Conservation (phyloP, 2,329 filamentous ascomycete species). For the Fusarium chaquense region DNA sequence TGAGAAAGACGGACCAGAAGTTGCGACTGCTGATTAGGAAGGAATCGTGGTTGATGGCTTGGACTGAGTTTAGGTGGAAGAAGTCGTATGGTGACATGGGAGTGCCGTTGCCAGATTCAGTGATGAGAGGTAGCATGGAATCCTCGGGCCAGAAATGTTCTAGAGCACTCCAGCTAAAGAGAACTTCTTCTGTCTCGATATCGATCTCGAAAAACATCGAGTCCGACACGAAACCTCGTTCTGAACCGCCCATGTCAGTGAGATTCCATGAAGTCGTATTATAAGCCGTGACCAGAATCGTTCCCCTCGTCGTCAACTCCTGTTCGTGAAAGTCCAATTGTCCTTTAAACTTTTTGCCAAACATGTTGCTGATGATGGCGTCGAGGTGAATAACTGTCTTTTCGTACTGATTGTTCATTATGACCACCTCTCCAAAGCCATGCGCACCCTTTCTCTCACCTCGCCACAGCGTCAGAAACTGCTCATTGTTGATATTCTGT, state of each 20-base stretch:
- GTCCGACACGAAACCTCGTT: slow-evolving; percentile 44
- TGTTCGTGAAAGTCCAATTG: slow-evolving; percentile 44
- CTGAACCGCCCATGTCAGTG: slow-evolving; percentile 28
- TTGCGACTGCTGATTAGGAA: slow-evolving; percentile 43
- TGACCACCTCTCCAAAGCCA: slow-evolving; percentile 50
- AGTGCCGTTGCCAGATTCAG: slow-evolving; percentile 28
- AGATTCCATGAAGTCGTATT: slow-evolving; percentile 43
- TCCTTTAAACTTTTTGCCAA: slow-evolving; percentile 3
- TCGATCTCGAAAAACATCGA: slow-evolving; percentile 58
- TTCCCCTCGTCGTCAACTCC: slow-evolving; percentile 39
- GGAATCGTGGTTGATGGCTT: slow-evolving; percentile 36
- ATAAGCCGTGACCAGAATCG: slow-evolving; percentile 43
- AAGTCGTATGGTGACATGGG: slow-evolving; percentile 35
- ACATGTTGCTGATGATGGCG: slow-evolving; percentile 7
- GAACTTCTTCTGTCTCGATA: slow-evolving; percentile 53
- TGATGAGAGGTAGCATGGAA: slow-evolving; percentile 26
- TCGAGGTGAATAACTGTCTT: slow-evolving; percentile 30
- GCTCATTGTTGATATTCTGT: slow-evolving; percentile 48
- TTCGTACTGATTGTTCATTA: slow-evolving; percentile 49
- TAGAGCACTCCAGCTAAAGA: slow-evolving; percentile 57
- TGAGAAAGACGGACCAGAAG: slow-evolving; percentile 40
- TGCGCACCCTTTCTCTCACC: slow-evolving; percentile 46
- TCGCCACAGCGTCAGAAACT: slow-evolving; percentile 50
- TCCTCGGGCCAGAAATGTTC: slow-evolving; percentile 47
- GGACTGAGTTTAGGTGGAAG: slow-evolving; percentile 47